Evolutionary conservation across 1,284 basidiomycete species (phyloP).

Genomic region (Anthracocystis walkeri): DNA sequence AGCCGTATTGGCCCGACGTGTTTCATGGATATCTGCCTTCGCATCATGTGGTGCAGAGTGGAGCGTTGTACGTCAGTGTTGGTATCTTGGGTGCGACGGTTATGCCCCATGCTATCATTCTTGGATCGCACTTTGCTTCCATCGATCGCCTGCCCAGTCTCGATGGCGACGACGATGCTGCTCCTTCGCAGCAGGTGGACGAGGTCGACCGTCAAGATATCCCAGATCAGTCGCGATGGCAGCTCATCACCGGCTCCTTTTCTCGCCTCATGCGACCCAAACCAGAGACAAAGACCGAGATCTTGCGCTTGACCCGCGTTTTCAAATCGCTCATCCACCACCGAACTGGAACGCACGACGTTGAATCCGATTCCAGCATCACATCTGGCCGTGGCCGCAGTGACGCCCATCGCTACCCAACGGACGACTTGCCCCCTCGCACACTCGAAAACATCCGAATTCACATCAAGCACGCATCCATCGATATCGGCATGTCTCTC

Average conservation of each 20-base stretch:
- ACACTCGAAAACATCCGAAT: slow-evolving; percentile 49
- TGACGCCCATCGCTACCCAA: background rate
- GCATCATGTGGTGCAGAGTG: slow-evolving; percentile 75
- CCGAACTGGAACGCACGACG: slow-evolving; percentile 5
- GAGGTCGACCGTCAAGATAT: background rate
- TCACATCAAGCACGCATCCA: slow-evolving; percentile 64
- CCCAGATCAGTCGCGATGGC: slow-evolving; percentile 19
- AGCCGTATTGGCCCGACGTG: slow-evolving; percentile 81
- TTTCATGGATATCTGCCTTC: slow-evolving; percentile 87
- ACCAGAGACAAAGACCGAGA: slow-evolving; percentile 22
- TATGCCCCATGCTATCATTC: slow-evolving; percentile 88
- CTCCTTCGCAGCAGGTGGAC: too few species aligned
- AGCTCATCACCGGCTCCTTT: slow-evolving; percentile 15
- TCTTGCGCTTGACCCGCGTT: slow-evolving; percentile 20
- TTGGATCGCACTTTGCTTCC: slow-evolving; percentile 77
- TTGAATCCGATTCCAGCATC: slow-evolving; percentile 11
- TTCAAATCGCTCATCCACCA: slow-evolving; percentile 27
- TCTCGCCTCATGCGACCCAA: slow-evolving; percentile 13
- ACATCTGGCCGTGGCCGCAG: background rate
- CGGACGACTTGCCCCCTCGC: slow-evolving; percentile 24
- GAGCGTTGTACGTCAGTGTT: slow-evolving; percentile 81
- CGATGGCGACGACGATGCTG: slow-evolving; percentile 5
- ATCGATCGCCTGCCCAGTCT: slow-evolving; percentile 52
- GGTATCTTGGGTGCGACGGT: slow-evolving; percentile 75
- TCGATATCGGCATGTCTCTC: slow-evolving; percentile 68